Evolutionary conservation across 257 asterid species (phyloP).

Genomic region (Fraxinus americana): DNA sequence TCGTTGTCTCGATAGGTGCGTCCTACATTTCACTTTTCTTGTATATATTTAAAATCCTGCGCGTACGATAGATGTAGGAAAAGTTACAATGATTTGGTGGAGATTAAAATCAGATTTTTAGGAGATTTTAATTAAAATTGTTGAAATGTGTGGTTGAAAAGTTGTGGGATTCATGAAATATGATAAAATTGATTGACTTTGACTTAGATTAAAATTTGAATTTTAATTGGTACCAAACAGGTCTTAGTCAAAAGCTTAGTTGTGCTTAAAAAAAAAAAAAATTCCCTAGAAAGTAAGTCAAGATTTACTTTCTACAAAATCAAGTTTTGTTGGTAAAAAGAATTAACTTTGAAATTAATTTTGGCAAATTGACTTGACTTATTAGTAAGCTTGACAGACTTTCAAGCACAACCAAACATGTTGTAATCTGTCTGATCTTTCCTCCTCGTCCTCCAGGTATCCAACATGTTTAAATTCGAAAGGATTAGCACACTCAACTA

Average conservation of each 20-base stretch:
- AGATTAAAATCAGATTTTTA: too few species aligned
- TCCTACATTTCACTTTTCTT: slow-evolving; percentile 1
- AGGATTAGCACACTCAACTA: background rate
- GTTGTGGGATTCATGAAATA: too few species aligned
- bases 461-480: background rate
- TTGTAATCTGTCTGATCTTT: background rate
- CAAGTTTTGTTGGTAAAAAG: too few species aligned
- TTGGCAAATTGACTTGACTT: too few species aligned
- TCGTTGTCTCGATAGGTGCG: slow-evolving; percentile 74
- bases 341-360: too few species aligned
- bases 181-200: too few species aligned
- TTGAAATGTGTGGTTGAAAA: too few species aligned
- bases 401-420: background rate
- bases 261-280: background rate
- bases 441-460: background rate
- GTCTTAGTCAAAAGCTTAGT: background rate
- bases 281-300: background rate
- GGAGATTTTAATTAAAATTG: too few species aligned
- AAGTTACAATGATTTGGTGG: background rate
- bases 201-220: too few species aligned
- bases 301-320: background rate
- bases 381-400: too few species aligned
- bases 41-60: background rate
- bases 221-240: too few species aligned
- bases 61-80: background rate